Percentiles rank a stretch among this genome's conserved stretches.
These are phyloP conservation scores for Verticillium nonalfalfae DNA, from an alignment of 2,329 filamentous ascomycete species.

Conservation along the genomic window DNA sequence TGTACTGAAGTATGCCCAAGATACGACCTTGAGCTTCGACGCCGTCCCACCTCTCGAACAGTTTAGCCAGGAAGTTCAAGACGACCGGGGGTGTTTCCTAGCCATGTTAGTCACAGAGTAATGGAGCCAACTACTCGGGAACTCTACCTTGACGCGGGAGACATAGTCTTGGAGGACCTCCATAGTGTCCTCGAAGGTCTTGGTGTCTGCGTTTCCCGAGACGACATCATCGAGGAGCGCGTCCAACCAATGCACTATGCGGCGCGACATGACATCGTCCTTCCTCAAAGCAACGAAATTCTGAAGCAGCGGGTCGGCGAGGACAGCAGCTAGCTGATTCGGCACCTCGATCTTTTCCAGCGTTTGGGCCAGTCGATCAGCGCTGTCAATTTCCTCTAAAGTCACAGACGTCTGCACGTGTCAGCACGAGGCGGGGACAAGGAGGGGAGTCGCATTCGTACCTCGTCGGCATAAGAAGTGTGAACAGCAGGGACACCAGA, in stretches of 20 bases:
- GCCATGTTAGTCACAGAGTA: slow-evolving; percentile 1
- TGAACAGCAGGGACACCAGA: slow-evolving; percentile 61
- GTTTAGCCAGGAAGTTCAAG: slow-evolving; percentile 41
- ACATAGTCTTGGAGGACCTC: slow-evolving; percentile 51
- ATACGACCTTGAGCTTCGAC: slow-evolving; percentile 44
- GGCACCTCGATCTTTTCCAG: slow-evolving; percentile 76
- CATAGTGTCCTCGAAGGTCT: slow-evolving; percentile 46
- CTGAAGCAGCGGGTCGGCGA: slow-evolving; percentile 71
- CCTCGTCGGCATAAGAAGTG: slow-evolving; percentile 67
- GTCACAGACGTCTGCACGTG: slow-evolving; percentile 49
- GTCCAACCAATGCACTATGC: slow-evolving; percentile 54
- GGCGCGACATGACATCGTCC: slow-evolving; percentile 39
- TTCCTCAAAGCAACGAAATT: slow-evolving; percentile 66
- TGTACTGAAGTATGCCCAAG: slow-evolving; percentile 50
- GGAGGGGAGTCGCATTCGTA: slow-evolving; percentile 20
- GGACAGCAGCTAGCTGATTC: slow-evolving; percentile 71
- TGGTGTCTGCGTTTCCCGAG: slow-evolving; percentile 41
- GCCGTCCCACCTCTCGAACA: slow-evolving; percentile 59
- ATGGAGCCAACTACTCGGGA: not conserved
- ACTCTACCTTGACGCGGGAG: slow-evolving; percentile 45
- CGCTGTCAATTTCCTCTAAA: slow-evolving; percentile 72
- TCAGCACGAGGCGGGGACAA: slow-evolving; percentile 3
- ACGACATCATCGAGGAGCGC: slow-evolving; percentile 50
- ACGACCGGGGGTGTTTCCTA: slow-evolving; percentile 32
- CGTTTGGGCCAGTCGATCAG: slow-evolving; percentile 61